Percentiles rank a stretch among this genome's conserved stretches.
These are phyloP conservation scores for Canariomyces notabilis DNA, from an alignment of 2,329 filamentous ascomycete genomes.

Conservation along the genomic window DNA sequence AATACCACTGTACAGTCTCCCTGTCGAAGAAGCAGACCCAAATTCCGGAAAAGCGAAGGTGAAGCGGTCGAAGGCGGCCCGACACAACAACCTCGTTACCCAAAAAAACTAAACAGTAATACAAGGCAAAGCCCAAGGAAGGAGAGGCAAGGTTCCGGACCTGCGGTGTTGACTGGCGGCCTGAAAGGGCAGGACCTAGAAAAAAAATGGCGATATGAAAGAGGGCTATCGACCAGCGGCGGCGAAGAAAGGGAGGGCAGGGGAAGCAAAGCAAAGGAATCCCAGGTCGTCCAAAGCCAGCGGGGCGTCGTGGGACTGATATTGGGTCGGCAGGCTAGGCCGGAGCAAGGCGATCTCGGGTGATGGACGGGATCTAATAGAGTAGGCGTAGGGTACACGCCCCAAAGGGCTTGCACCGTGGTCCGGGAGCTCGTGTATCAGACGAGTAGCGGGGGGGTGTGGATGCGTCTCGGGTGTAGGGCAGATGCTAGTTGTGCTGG, in stretches of 20 bases:
- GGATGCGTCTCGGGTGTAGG: conserved; percentile 36
- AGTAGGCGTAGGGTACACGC: conserved; percentile 22
- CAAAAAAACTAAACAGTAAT: conserved; percentile 27
- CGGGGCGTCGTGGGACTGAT: conserved; percentile 28
- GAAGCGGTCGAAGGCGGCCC: conserved; percentile 16
- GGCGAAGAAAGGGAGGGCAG: conserved; percentile 30
- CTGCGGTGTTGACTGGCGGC: conserved; percentile 35
- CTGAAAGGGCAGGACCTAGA: conserved; percentile 29
- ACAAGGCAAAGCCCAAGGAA: conserved; percentile 27
- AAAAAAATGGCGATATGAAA: conserved; percentile 43
- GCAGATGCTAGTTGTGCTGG: conserved; percentile 35
- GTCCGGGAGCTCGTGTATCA: conserved; percentile 38
- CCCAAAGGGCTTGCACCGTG: conserved; percentile 36
- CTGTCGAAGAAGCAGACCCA: background rate
- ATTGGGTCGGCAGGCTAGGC: conserved; percentile 22
- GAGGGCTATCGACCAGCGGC: conserved; percentile 48
- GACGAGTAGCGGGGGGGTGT: conserved; percentile 31
- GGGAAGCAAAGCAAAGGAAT: conserved; percentile 27
- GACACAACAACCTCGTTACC: conserved; percentile 2
- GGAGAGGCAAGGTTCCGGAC: conserved; percentile 48
- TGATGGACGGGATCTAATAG: conserved; percentile 16
- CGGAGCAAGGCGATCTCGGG: conserved; percentile 14
- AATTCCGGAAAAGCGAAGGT: conserved; percentile 19
- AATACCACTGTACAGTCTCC: too few relatives aligned
- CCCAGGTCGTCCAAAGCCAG: conserved; percentile 20